A percentile compares a stretch with the other conserved stretches of the same genome.
Evolutionary conservation across 2,329 filamentous ascomycete species (phyloP).

Genomic region (Monosporascus sp.): DNA sequence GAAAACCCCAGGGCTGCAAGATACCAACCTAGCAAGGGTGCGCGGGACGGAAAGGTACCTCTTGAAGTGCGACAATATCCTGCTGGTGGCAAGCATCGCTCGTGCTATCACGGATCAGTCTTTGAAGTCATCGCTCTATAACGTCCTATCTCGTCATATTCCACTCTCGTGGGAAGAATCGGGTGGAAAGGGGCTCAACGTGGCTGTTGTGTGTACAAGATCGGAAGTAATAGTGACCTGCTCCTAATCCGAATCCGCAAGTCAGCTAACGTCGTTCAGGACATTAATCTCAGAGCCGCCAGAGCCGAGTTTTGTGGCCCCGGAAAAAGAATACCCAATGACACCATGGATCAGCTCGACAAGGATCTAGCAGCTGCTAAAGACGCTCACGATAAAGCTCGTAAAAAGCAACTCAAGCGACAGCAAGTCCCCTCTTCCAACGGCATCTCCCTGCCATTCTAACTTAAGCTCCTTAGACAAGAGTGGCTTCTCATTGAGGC

Average conservation of each 20-base stretch:
- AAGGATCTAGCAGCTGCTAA: conserved; percentile 22
- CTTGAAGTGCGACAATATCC: conserved; percentile 28
- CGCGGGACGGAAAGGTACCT: conserved; percentile 30
- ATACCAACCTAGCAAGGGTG: conserved; percentile 31
- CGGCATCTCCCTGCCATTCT: not conserved
- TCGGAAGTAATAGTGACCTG: conserved; percentile 18
- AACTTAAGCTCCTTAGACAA: conserved; percentile 12
- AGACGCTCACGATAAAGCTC: conserved; percentile 8
- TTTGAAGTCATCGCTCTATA: conserved; percentile 26
- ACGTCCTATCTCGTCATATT: conserved; percentile 22
- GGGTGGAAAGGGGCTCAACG: conserved; percentile 18
- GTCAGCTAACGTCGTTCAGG: conserved; percentile 13
- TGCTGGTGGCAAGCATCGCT: conserved; percentile 30
- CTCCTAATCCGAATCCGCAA: not conserved
- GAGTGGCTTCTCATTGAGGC: conserved; percentile 25
- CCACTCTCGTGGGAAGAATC: conserved; percentile 24
- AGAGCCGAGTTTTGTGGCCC: conserved; percentile 23
- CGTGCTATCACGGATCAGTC: conserved; percentile 28
- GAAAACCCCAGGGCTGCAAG: conserved; percentile 21
- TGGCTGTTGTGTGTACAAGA: conserved; percentile 30
- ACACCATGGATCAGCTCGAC: conserved; percentile 20
- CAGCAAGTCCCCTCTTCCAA: conserved; percentile 6
- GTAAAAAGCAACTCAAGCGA: conserved; percentile 21
- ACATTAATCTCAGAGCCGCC: conserved; percentile 23
- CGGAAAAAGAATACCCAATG: conserved; percentile 13